Base-by-base conservation (phyloP, 2,329 filamentous ascomycete species). In the Phoma sp. region DNA sequence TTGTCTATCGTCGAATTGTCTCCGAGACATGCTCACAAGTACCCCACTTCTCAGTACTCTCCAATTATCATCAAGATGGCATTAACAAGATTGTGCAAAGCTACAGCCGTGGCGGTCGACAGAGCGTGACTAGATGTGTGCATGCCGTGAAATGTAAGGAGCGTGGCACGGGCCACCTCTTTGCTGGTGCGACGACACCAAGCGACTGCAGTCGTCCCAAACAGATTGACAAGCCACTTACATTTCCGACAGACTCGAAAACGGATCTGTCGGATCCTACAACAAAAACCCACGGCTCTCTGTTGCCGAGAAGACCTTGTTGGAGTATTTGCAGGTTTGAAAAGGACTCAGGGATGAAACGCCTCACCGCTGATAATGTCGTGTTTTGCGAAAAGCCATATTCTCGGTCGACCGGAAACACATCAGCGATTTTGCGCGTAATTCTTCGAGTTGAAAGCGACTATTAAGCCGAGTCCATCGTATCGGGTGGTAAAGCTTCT, bases 401-500 rank as follows among this genome's bases (percentile, higher is more conserved):
- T 5, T 6, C 5, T 17, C n/a, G 17, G 27, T 36, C 31, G 27
- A 31, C 10, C 13, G 12, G 29, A 31, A 31, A 44, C 2, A 38
- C 10, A 13, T 3, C n/a, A 9, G 32, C 4, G 7, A 25, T 19
- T 5, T 1, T 9, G 8, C 15, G 15, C 43, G n/a, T 6, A n/a
- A 13, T 27, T 8, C 6, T 35, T 17, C 10, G 10, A 33, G 13
- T 29, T 17, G 15, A 3, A 27, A 25, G 36, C 17, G 13, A 27
- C 25, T 15, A n/a, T 64, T 51, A 70, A 9, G 46, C 24, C 22
- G 57, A 37, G 39, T 70, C 70, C 67, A 74, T 64, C 1, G 72
- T 73, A 40, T 74, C 71, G 25, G 72, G 72, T 12, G 72, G 72
- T 21, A 73, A 41, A 15, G 51, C 65, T 1, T 72, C 64, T 1